A percentile compares a stretch with the other conserved stretches of the same genome.
Evolutionary conservation across 2,329 filamentous ascomycete genomes (phyloP).

Genomic region (Colletotrichum sp.): DNA sequence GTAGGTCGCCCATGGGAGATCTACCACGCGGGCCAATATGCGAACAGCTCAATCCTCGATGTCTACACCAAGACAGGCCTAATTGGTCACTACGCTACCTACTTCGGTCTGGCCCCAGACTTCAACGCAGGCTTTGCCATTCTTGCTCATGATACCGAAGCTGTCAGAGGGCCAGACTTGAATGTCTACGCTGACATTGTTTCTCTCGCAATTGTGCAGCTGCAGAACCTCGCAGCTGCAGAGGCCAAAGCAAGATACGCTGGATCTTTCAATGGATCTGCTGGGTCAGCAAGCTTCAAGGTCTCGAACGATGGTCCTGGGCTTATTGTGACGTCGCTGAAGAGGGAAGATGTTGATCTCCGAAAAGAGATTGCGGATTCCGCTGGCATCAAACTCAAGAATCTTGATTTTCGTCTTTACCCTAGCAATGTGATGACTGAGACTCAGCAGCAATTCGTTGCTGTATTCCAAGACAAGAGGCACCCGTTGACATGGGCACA

Average conservation of each 20-base stretch:
- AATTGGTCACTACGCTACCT: constrained; percentile 31
- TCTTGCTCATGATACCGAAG: constrained; percentile 32
- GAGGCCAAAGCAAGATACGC: constrained; percentile 21
- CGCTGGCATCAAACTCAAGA: constrained; percentile 20
- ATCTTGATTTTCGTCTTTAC: constrained; percentile 33
- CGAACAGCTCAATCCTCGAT: constrained; percentile 27
- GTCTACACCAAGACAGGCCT: constrained; percentile 30
- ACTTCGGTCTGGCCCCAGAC: constrained; percentile 27
- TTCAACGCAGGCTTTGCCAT: constrained; percentile 34
- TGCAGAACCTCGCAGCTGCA: constrained; percentile 19
- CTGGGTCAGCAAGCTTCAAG: background rate
- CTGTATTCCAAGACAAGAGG: constrained; percentile 33
- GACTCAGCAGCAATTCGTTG: constrained; percentile 28
- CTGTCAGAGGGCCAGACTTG: constrained; percentile 28
- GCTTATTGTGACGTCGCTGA: constrained; percentile 25
- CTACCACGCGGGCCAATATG: constrained; percentile 26
- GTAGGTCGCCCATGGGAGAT: constrained; percentile 37
- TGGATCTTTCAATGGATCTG: constrained; percentile 9
- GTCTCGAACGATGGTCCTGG: constrained; percentile 25
- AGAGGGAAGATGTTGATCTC: constrained; percentile 19
- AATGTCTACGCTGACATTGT: constrained; percentile 37
- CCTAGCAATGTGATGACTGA: constrained; percentile 29
- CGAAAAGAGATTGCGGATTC: constrained; percentile 21
- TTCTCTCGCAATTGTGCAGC: constrained; percentile 22
- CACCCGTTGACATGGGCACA: constrained; percentile 32